Conservation (phyloP, 1,284 basidiomycete species). For the Psilocybe mexicana region DNA sequence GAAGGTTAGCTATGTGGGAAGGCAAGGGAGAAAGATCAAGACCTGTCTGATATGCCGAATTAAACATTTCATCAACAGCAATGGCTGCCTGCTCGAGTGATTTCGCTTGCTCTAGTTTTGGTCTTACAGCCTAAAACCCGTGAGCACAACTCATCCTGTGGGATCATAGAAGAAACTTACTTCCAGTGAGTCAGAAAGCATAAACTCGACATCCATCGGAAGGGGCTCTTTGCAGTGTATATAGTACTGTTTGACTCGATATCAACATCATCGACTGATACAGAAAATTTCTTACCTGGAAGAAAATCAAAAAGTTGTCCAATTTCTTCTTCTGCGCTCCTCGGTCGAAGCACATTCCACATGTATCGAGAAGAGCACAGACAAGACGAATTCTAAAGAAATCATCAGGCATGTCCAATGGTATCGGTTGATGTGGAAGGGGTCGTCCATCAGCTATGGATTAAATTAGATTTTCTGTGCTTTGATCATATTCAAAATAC, state of each 20-base stretch:
- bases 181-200: slow-evolving; percentile 93
- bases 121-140: slow-evolving; percentile 73
- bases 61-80: slow-evolving; percentile 90
- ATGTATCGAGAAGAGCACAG: slow-evolving; percentile 92
- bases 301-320: slow-evolving; percentile 90
- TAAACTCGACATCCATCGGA: slow-evolving; percentile 98
- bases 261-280: no score
- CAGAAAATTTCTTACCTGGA: slow-evolving; percentile 66
- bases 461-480: slow-evolving; percentile 8
- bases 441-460: slow-evolving; percentile 83
- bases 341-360: slow-evolving; percentile 97
- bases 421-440: slow-evolving; percentile 73
- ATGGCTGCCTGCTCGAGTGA: slow-evolving; percentile 82
- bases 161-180: slow-evolving; percentile 39
- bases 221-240: slow-evolving; percentile 83
- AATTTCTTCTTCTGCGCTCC: slow-evolving; percentile 90
- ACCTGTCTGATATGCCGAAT: slow-evolving; percentile 59
- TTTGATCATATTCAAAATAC: slow-evolving; percentile 32
- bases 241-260: slow-evolving; percentile 67
- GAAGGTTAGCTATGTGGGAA: not conserved
- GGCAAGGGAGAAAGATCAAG: not conserved
- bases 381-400: slow-evolving; percentile 93
- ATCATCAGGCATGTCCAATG: slow-evolving; percentile 91
- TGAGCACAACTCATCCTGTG: not conserved
- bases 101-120: slow-evolving; percentile 70